Evolutionary conservation across 2,329 filamentous ascomycete species (phyloP), one percentile per base, ranked within the genome.

Genomic region (Cryphonectria naterciae): DNA sequence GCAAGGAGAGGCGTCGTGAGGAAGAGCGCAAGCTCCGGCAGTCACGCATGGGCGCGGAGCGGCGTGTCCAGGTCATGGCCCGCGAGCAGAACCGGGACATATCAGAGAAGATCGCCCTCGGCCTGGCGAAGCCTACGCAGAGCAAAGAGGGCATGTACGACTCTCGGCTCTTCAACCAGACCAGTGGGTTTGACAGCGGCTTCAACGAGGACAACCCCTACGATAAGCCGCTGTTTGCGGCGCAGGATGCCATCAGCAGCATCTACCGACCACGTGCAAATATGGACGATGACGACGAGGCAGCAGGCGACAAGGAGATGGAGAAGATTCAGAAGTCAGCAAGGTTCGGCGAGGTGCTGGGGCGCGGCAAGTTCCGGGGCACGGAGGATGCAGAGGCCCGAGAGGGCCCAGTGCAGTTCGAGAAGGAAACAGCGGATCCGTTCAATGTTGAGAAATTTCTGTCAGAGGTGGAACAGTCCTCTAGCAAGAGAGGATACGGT

Each of bases 201-300:
- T 94, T 98, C 86, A 99, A 99, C 80, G 96, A 99, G 81, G 96
- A 99, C 80, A 96, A 99, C 78, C 90, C 91, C 0, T 99, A 98
- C 83, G 96, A 98, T 81, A 98, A 98, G 82, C 96, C 96, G 28
- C 85, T 99, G 10, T 99, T 99, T 79, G 95, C 95, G 0, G 95
- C 96, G 19, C 94, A 98, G 79, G 95, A 98, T 78, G 95, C 94
- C 11, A 94, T 98, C 77, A 96, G 89, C 83, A 95, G 91, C 80
- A 98, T 99, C 75, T 99, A 99, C 81, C 88, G 94, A 46, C 94
- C 95, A 1, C 88, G 88, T 32, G 89, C 92, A 35, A 90, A 91
- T 70, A 89, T 91, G 77, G 92, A 91, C 65, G 93, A 94, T 61
- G 91, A 90, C 22, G 92, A 92, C 70, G 93, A 94, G 65, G 94